phyloP scores from a whole-genome alignment of 257 asterid genomes.

The Schizonepeta tenuifolia region DNA sequence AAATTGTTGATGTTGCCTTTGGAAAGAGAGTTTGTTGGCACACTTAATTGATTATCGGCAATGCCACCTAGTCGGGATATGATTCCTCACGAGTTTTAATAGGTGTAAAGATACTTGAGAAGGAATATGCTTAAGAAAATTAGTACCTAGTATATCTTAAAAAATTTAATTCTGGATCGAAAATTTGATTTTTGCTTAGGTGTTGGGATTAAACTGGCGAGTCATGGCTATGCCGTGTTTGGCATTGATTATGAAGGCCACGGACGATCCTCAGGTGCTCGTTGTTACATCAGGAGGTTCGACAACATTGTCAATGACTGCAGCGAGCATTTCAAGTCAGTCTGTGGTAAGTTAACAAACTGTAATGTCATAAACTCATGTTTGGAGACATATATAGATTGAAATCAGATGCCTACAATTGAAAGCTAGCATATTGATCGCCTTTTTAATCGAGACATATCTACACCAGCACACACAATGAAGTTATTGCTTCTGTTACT shows the following conservation, averaged over 20 bases:
- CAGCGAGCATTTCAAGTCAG: slow-evolving; percentile 60
- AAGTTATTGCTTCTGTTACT: no score
- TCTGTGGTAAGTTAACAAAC: slow-evolving; percentile 56
- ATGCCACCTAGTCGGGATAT: no score
- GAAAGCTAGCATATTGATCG: no score
- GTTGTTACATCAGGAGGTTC: slow-evolving; percentile 81
- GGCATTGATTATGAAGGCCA: slow-evolving; percentile 96
- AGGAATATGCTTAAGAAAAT: neutral
- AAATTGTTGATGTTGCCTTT: slow-evolving; percentile 2
- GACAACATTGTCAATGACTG: slow-evolving; percentile 75
- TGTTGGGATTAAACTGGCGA: slow-evolving; percentile 70
- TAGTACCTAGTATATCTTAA: neutral
- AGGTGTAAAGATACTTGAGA: no score
- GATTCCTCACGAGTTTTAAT: no score
- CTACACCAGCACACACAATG: no score
- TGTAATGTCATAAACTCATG: neutral
- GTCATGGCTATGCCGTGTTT: slow-evolving; percentile 77
- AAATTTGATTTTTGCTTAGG: slow-evolving; percentile 40
- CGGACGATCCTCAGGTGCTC: slow-evolving; percentile 80
- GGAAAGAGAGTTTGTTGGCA: neutral
- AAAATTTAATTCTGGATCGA: neutral
- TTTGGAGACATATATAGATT: no score
- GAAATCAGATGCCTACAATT: no score
- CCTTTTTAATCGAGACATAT: no score
- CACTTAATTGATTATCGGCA: slow-evolving; percentile 39